Percentiles rank a stretch among this genome's conserved stretches.
Conservation (phyloP, 768 basidiomycete species). For the Lactifluus rugatus region DNA sequence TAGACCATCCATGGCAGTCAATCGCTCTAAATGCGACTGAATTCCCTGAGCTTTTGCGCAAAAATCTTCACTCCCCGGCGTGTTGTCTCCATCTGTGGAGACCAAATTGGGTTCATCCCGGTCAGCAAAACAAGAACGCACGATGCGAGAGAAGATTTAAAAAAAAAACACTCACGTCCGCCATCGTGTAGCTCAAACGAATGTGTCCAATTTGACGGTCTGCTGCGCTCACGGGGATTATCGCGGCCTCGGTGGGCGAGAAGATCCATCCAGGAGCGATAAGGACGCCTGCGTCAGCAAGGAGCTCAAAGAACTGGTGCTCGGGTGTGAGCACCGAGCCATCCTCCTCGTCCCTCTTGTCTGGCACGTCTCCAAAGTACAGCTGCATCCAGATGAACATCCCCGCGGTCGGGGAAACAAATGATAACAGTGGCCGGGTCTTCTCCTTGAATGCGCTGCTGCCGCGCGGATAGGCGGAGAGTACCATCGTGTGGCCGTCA, state of each 20-base stretch:
- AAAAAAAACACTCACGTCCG: conserved; percentile 31
- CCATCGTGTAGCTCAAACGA: conserved; percentile 48
- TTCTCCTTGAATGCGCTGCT: conserved; percentile 33
- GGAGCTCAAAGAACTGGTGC: conserved; percentile 46
- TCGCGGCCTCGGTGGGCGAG: too few species aligned
- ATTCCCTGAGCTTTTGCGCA: conserved; percentile 9
- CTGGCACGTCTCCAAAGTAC: conserved; percentile 49
- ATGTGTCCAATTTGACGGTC: conserved; percentile 37
- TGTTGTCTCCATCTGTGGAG: conserved; percentile 17
- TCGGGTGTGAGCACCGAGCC: conserved; percentile 36
- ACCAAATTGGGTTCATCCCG: neutral
- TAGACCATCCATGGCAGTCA: neutral
- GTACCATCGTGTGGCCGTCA: conserved; percentile 27
- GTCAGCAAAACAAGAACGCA: neutral
- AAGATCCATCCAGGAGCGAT: conserved; percentile 54
- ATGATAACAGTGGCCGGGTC: conserved; percentile 47
- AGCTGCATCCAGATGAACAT: conserved; percentile 76
- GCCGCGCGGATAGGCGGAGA: conserved; percentile 32
- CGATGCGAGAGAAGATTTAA: too few species aligned
- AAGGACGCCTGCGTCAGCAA: conserved; percentile 55
- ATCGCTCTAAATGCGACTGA: neutral
- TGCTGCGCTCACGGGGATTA: too few species aligned
- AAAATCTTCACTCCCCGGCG: conserved; percentile 11
- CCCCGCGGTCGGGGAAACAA: conserved; percentile 69
- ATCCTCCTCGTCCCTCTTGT: conserved; percentile 27